Base-by-base conservation (phyloP, 2,329 filamentous ascomycete species). In the Trichoderma koningiopsis region DNA sequence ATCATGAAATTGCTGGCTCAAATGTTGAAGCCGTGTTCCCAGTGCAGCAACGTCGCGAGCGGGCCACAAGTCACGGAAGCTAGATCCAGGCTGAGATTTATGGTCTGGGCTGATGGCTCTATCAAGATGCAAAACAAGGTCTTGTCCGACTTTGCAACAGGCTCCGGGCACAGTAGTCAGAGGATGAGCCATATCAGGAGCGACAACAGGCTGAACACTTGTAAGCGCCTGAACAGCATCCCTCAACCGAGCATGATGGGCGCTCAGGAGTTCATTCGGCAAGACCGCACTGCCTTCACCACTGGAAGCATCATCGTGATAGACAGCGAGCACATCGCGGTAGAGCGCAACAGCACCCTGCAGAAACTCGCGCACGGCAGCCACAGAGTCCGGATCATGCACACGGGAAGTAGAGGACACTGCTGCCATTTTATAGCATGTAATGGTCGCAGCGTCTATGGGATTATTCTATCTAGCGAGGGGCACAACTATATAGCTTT, bases 351-450 rank as follows among this genome's bases (percentile, higher is more conserved):
- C 47, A 5, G 72, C 71, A 3, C 60, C 61, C 14, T 68, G 61
- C 55, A 78, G 68, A n/a, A 76, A 74, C 22, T n/a, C 40, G 2
- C 62, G 55, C n/a, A 76, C 27, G 27, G 70, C 56, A 53, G 71
- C 70, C 56, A n/a, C 29, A 52, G 68, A 60, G 35, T n/a, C 68
- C 0, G 10, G 16, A 47, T 61, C 64, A 59, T 29, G 37, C 31
- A 52, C 37, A 19, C 27, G 29, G 8, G 57, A 22, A n/a, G 40
- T 0, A 7, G 66, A 19, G 43, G 70, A 61, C 70, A 66, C 73
- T 73, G 72, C 70, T 35, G 72, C 74, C 77, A 78, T 77, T 77
- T 77, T 77, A 77, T 76, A 76, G 68, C 75, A 75, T 77, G 71
- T 77, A 76, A 76, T 74, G 72, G 71, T 33, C 72, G 73, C 63